Base-by-base conservation (phyloP, 2,329 filamentous ascomycete species). In the Anisogramma anomala region DNA sequence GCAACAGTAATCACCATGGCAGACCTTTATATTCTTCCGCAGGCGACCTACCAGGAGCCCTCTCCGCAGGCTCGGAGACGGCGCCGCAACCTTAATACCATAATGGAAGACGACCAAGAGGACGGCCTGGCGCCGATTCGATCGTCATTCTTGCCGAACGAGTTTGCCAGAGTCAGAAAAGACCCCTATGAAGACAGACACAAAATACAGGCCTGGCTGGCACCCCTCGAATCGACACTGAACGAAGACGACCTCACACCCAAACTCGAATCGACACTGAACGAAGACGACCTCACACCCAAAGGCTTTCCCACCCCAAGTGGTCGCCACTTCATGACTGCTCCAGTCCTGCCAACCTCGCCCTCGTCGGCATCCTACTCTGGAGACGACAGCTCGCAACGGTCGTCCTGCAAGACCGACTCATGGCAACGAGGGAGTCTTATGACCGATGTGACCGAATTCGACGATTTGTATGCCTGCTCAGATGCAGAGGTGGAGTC, bases 401-500 rank as follows among this genome's bases (percentile, higher is more conserved):
- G 61, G 38, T 74, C 72, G 43, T 75, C 68, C 40, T 69, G 68
- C 52, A 68, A 64, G 8, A 72, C 68, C 30, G 69, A 73, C 48
- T 68, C 68, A 19, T 79, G 81, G 82, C 79, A 72, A 48, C 68
- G 76, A 52, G 66, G 68, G 52, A 82, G 72, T 65, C 62, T 69
- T 52, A 66, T 72, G 57, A 80, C 80, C 50, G 74, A 77, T 52
- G 71, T 71, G 48, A 84, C 75, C 50, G 80, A 85, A 49, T 89
- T 89, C 53, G 84, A 94, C 60, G 85, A 93, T 53, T 66, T 94
- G 36, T 94, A 94, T 59, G 84, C 91, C 59, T 72, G 85, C 31
- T 87, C 84, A 13, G 86, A 93, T 50, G 77, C 86, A 41, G 86
- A 94, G 52, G 70, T 74, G 7, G 57, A 57, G 25, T 61, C 63